Evolutionary conservation across 192 early-diverging fungal genomes (phyloP).

Genomic region (Hyaloraphidium curvatum): DNA sequence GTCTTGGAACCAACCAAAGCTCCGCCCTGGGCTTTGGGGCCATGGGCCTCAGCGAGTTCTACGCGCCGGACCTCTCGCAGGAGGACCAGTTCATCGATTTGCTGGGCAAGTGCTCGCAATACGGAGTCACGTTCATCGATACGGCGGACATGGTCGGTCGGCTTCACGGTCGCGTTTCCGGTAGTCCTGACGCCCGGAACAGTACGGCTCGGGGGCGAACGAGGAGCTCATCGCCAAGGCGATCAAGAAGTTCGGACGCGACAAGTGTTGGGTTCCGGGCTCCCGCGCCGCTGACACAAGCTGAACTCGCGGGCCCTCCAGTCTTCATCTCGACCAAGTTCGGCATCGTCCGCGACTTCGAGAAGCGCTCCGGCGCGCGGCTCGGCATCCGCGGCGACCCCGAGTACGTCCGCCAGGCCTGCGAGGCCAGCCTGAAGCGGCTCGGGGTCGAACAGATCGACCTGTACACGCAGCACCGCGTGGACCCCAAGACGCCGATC

Average conservation of each 20-base stretch:
- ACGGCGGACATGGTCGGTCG: no score
- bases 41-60: no score
- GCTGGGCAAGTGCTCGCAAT: no score
- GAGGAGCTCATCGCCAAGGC: not conserved
- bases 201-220: not conserved
- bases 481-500: constrained; percentile 4
- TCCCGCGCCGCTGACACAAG: not conserved
- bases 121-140: no score
- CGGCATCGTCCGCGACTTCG: not conserved
- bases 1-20: no score
- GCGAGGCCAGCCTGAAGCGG: not conserved
- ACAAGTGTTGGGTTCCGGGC: not conserved
- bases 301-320: not conserved
- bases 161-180: no score
- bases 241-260: constrained; percentile 1
- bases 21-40: no score
- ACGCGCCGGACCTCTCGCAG: no score
- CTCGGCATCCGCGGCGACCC: not conserved
- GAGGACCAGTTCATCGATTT: no score
- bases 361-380: no score
- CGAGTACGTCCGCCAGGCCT: not conserved
- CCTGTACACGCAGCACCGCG: constrained; percentile 3
- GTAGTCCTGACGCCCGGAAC: no score
- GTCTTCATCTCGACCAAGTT: no score
- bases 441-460: not conserved